phyloP scores from a whole-genome alignment of 2,329 filamentous ascomycete species.

The Trichoderma koningiopsis region DNA sequence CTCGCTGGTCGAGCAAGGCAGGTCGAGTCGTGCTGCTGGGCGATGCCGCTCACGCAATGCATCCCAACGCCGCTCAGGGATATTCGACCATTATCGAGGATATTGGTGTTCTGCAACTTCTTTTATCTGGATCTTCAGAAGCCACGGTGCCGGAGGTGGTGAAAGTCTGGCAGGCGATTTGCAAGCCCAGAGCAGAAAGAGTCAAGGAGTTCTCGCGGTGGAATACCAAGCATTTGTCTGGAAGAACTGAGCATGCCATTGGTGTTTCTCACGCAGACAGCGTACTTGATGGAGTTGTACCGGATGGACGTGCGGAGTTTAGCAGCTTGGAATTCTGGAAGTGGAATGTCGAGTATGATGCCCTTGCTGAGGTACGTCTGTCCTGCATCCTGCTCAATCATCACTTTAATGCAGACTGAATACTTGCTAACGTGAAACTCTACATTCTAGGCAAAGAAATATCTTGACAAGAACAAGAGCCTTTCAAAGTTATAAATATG shows the following conservation, averaged over 20 bases:
- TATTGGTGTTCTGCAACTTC: constrained; percentile 22
- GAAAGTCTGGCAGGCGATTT: constrained; percentile 28
- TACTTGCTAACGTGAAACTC: too few relatives aligned
- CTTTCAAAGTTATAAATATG: background rate
- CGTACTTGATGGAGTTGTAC: constrained; percentile 15
- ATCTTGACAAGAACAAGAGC: background rate
- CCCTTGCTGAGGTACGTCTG: constrained; percentile 30
- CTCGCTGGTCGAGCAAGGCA: constrained; percentile 29
- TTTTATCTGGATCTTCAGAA: background rate
- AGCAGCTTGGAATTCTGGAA: constrained; percentile 24
- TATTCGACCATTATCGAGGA: constrained; percentile 26
- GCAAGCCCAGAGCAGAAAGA: constrained; percentile 30
- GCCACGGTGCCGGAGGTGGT: constrained; percentile 5
- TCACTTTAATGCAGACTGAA: too few relatives aligned
- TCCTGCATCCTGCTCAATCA: too few relatives aligned
- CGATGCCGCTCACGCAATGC: constrained; percentile 30
- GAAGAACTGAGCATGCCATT: background rate
- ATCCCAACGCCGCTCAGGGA: constrained; percentile 26
- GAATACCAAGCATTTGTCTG: constrained; percentile 26
- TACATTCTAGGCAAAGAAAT: background rate
- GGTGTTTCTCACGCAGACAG: background rate
- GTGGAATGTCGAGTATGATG: constrained; percentile 28
- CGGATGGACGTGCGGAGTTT: constrained; percentile 20
- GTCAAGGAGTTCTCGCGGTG: constrained; percentile 29
- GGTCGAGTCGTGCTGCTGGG: constrained; percentile 29